A percentile compares a stretch with the other conserved stretches of the same genome.
Conservation (phyloP, 1,284 basidiomycete species). For the Melampsora larici-populina region DNA sequence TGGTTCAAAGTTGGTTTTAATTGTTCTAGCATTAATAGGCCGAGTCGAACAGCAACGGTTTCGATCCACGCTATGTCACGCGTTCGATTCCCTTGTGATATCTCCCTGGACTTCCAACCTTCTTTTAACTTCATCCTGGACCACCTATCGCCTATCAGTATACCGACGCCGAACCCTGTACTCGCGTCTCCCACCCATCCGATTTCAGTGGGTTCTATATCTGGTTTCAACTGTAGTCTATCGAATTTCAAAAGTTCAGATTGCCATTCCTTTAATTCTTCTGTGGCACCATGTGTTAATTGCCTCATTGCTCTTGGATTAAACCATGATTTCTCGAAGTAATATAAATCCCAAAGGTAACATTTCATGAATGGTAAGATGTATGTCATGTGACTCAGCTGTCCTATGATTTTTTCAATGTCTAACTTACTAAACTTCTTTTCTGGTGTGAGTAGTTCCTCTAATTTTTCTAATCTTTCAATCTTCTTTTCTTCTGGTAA, state of each 20-base stretch:
- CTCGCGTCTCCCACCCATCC: slow-evolving; percentile 9
- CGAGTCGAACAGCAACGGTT: no score
- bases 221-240: not conserved
- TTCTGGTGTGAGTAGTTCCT: not conserved
- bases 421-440: not conserved
- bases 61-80: no score
- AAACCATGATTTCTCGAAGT: not conserved
- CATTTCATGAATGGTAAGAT: not conserved
- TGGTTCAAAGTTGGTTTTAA: no score
- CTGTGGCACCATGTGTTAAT: not conserved
- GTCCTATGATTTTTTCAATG: not conserved
- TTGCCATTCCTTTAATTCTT: not conserved
- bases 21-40: no score
- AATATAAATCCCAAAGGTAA: not conserved
- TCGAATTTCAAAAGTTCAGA: not conserved
- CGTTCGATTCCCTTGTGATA: no score
- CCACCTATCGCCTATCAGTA: not conserved
- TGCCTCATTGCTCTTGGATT: not conserved
- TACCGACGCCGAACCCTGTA: not conserved
- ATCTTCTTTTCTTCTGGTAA: not conserved
- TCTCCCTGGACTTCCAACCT: no score
- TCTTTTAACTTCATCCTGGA: not conserved
- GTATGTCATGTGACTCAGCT: no score
- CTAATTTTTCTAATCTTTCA: not conserved
- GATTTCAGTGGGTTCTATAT: not conserved